These are phyloP conservation scores for Podaxis sp. DNA, from an alignment of 768 basidiomycete genomes.

Conservation along the genomic window DNA sequence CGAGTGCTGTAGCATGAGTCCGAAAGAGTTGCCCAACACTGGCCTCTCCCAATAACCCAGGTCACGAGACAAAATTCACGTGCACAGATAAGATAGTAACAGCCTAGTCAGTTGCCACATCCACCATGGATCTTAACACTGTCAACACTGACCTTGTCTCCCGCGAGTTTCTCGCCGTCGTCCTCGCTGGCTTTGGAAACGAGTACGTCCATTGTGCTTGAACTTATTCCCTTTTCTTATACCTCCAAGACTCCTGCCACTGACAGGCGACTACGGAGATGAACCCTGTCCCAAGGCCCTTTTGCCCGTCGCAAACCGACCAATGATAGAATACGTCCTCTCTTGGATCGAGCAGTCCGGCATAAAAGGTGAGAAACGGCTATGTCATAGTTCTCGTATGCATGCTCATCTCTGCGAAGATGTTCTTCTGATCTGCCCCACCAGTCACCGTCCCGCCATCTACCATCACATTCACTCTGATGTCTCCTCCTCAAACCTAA, in stretches of 20 bases:
- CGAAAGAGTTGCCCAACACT: not conserved
- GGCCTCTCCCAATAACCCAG: not conserved
- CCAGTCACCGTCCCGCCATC: slow-evolving; percentile 70
- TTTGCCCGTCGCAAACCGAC: slow-evolving; percentile 83
- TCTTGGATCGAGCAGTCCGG: slow-evolving; percentile 88
- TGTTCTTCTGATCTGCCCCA: slow-evolving; percentile 83
- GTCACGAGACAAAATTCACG: not conserved
- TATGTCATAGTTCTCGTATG: slow-evolving; percentile 5
- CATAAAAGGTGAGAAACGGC: slow-evolving; percentile 60
- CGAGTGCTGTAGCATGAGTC: slow-evolving; percentile 6
- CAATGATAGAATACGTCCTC: slow-evolving; percentile 81
- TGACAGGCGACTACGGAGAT: slow-evolving; percentile 78
- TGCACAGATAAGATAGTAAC: not conserved
- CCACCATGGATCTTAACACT: slow-evolving; percentile 64
- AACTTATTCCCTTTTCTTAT: slow-evolving; percentile 18
- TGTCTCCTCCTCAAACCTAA: slow-evolving; percentile 62
- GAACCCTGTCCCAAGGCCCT: slow-evolving; percentile 85
- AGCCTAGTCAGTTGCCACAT: not conserved
- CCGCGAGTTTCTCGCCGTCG: slow-evolving; percentile 84
- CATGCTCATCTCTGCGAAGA: slow-evolving; percentile 44
- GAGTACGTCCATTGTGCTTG: slow-evolving; percentile 50
- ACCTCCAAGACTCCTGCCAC: slow-evolving; percentile 59
- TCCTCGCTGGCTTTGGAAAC: slow-evolving; percentile 91
- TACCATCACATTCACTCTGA: slow-evolving; percentile 86
- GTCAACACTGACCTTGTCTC: slow-evolving; percentile 51